Base-by-base conservation (phyloP, 2,329 filamentous ascomycete genomes). In the Phaeoacremonium minimum region DNA sequence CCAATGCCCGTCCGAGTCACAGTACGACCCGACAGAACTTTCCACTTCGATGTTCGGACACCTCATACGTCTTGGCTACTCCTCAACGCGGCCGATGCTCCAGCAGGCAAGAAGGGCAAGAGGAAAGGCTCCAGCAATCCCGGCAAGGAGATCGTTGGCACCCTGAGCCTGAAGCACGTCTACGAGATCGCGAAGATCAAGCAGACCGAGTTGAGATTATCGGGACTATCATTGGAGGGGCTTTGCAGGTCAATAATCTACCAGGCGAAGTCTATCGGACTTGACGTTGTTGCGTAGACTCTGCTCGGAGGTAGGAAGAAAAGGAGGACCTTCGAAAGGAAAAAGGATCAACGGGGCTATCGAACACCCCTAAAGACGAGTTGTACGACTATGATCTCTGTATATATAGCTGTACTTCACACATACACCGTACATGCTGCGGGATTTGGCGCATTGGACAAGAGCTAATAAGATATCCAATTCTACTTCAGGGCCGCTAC, bases 121-220 rank as follows among this genome's bases (percentile, higher is more conserved):
- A 71, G 88, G 48, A 77, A 88, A 53, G 93, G 89, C 11, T 86
- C 89, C 1, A 73, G 71, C 53, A 84, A 80, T 37, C 85, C 87
- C 1, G 85, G 83, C 1, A 73, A 83, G 42, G 87, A 95, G 49
- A 79, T 69, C 7, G 78, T 95, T n/a, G 93, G 91, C 40, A 84
- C 78, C 4, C 75, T 98, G 38, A 93, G 85, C 52, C 67, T 98
- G 54, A 98, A 98, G 72, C 93, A 98, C 66, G 71, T 98, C 15
- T 97, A 89, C 66, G 91, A 97, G 68, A 97, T 98, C 63, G 93
- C 93, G 47, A 90, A 87, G 73, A 94, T 98, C 56, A 98, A 98
- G 75, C 84, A 87, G 48, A 69, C 75, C 36, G 87, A 93, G 63
- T 66, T 82, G 43, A 74, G 87, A 40, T 63, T 91, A 44, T 87